Percentiles rank a stretch among this genome's conserved stretches.
Evolutionary conservation across 306 rosid species (phyloP).

Genomic region (Inga oerstediana): DNA sequence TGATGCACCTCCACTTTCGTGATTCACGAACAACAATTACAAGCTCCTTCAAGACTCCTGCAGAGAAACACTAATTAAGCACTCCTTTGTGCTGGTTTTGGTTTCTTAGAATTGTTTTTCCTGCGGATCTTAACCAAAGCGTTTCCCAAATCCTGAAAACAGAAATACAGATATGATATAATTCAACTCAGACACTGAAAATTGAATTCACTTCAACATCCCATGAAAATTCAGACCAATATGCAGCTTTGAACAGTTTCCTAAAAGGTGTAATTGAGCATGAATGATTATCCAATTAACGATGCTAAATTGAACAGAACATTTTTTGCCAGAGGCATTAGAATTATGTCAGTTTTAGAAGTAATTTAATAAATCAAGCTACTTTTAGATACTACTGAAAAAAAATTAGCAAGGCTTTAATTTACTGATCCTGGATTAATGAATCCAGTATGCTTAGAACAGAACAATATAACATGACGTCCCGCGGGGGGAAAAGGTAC

Average conservation of each 20-base stretch:
- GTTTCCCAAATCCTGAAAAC: conserved; percentile 71
- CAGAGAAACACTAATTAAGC: conserved; percentile 28
- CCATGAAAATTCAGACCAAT: not conserved
- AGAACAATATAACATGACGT: not conserved
- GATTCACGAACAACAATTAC: not conserved
- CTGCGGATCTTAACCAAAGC: conserved; percentile 86
- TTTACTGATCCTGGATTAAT: conserved; percentile 5
- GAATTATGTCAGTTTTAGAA: not conserved
- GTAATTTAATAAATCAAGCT: not conserved
- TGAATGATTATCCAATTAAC: not conserved
- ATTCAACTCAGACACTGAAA: conserved; percentile 8
- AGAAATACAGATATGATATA: conserved; percentile 19
- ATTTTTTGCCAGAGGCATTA: not conserved
- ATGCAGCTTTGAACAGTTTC: not conserved
- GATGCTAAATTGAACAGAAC: not conserved
- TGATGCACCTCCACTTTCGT: not conserved
- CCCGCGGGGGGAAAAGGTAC: not conserved
- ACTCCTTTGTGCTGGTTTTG: conserved; percentile 54
- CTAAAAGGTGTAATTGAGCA: conserved; percentile 12
- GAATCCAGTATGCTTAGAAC: conserved; percentile 15
- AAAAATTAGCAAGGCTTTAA: not conserved
- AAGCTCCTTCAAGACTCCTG: conserved; percentile 17
- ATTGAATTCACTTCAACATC: not conserved
- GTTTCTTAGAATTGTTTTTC: conserved; percentile 87
- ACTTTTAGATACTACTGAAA: not conserved